Evolutionary conservation across 202 grass and related monocot species (phyloP), one percentile per base, ranked within the genome.

Genomic region (Alloteropsis angusta): DNA sequence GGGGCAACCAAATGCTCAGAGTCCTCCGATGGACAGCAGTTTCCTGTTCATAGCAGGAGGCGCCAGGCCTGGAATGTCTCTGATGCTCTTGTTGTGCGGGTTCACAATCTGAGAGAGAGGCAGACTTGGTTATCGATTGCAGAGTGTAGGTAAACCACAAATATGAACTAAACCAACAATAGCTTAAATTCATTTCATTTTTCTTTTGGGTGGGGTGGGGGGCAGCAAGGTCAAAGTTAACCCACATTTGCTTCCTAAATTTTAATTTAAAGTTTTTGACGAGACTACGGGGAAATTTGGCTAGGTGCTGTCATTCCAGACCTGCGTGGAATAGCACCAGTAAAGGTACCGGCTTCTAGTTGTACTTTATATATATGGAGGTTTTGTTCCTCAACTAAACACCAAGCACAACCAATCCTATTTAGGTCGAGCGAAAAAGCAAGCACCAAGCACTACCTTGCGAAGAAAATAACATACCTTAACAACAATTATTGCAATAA

Each of bases 401-500:
- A 32, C 47, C 0, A 13, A 64, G 63, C 48, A 66, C 32, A 57
- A 30, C 15, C 38, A 57, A 73, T 42, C 59, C 7, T 68, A 49
- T 78, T 66, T 30, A 68, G 36, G 28, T 8, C 64, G 6, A 80
- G 53, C 64, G 26, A 25, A 78, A 65, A 13, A 60, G 35, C 0
- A 39, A 66, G 48, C 47, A 50, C 0, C 44, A 39, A 60, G 12
- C 0, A 7, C 17, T 65, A 44, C 23, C 43, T 42, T 53, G 21
- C 8, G 37, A 37, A 60, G 49, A 35, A 4, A 73, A 6, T 37
- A 64, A 32, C 82, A 65, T 97, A 98, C 95, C 95, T 98, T 98
- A 44, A 98, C 95, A 82, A 98, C 63, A 65, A 98, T 90, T 63
- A 92, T 85, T 65, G 89, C 85, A 84, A 98, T 92, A 52, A 94